Evolutionary conservation across 2,329 filamentous ascomycete genomes (phyloP).

Genomic region (Penicillium sp.): DNA sequence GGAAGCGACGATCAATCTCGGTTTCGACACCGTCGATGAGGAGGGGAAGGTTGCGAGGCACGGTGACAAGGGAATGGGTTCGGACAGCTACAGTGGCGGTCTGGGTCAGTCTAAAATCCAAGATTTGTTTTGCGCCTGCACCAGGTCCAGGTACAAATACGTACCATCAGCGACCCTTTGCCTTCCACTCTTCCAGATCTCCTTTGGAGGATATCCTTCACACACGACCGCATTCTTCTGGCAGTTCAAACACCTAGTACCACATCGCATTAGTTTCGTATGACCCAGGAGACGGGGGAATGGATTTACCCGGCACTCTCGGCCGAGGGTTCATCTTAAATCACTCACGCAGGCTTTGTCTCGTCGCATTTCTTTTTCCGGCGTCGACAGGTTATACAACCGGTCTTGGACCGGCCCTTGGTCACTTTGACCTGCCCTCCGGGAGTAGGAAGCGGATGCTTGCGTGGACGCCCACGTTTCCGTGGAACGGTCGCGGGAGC

Average conservation of each 20-base stretch:
- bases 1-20: slow-evolving; percentile 73
- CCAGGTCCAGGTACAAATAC: slow-evolving; percentile 9
- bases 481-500: slow-evolving; percentile 46
- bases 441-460: slow-evolving; percentile 67
- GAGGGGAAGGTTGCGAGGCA: slow-evolving; percentile 50
- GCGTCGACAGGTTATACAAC: slow-evolving; percentile 59
- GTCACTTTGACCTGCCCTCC: slow-evolving; percentile 66
- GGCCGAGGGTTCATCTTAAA: background rate
- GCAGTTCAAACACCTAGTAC: slow-evolving; percentile 63
- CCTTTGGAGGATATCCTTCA: slow-evolving; percentile 84
- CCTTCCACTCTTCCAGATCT: slow-evolving; percentile 82
- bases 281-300: background rate
- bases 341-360: slow-evolving; percentile 41
- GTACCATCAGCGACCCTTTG: slow-evolving; percentile 68
- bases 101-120: slow-evolving; percentile 7
- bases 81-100: slow-evolving; percentile 27
- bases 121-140: background rate
- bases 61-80: slow-evolving; percentile 32
- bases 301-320: background rate
- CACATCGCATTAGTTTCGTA: slow-evolving; percentile 6
- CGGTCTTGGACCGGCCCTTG: slow-evolving; percentile 66
- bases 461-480: slow-evolving; percentile 77
- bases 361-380: slow-evolving; percentile 62
- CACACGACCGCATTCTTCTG: slow-evolving; percentile 92
- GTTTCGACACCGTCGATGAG: slow-evolving; percentile 82